A percentile compares a stretch with the other conserved stretches of the same genome.
These are phyloP conservation scores for Colletotrichum musae DNA, from an alignment of 2,329 filamentous ascomycete genomes.

Conservation along the genomic window DNA sequence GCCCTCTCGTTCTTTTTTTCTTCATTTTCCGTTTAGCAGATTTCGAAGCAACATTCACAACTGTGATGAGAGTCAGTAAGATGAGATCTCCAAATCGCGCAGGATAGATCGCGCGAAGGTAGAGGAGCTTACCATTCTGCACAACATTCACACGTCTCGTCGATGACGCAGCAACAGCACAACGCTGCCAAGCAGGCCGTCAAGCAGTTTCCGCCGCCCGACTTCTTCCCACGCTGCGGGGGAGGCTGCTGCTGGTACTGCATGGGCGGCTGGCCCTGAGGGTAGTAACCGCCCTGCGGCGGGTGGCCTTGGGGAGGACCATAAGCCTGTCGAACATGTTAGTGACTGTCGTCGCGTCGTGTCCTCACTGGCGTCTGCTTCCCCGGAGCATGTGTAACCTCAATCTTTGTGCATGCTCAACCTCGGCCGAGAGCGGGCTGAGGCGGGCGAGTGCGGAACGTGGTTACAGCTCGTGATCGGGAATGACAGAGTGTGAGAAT, in stretches of 20 bases:
- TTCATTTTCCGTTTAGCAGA: conserved; percentile 40
- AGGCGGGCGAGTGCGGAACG: background rate
- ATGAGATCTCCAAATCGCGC: background rate
- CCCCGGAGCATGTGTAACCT: too few relatives aligned
- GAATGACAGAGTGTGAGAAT: background rate
- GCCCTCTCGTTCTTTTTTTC: background rate
- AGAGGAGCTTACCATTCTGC: conserved; percentile 51
- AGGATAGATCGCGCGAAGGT: background rate
- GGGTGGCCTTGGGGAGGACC: conserved; percentile 49
- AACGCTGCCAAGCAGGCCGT: conserved; percentile 63
- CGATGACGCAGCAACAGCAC: conserved; percentile 66
- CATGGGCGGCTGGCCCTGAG: conserved; percentile 56
- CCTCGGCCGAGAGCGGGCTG: background rate
- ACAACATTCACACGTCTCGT: conserved; percentile 65
- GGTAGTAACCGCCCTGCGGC: conserved; percentile 51
- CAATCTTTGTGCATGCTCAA: background rate
- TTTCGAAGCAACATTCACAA: conserved; percentile 55
- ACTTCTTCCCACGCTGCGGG: conserved; percentile 46
- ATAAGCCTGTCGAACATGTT: conserved; percentile 46
- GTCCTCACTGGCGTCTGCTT: too few relatives aligned
- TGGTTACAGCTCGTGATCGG: background rate
- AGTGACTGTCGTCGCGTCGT: background rate
- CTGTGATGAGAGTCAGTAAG: conserved; percentile 21
- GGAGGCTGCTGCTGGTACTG: conserved; percentile 57
- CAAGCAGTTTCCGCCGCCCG: conserved; percentile 58